These are phyloP conservation scores for Raffaelea ambrosiae DNA, from an alignment of 2,329 filamentous ascomycete genomes.

Conservation along the genomic window DNA sequence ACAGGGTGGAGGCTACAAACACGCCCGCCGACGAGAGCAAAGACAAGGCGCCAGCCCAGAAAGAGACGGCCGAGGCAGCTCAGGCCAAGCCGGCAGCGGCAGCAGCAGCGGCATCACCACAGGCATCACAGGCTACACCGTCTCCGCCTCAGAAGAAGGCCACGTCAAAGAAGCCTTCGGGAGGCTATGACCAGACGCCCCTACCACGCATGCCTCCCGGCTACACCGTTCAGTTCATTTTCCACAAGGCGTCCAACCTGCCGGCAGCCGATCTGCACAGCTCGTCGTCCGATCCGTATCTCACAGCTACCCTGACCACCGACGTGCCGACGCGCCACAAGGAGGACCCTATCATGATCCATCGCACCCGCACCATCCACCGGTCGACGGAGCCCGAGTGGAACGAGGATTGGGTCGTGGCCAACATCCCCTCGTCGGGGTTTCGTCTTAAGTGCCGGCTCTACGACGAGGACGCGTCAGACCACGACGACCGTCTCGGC, in stretches of 20 bases:
- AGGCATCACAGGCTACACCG: conserved; percentile 1
- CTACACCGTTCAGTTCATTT: conserved; percentile 77
- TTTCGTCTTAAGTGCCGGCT: conserved; percentile 79
- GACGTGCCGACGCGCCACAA: conserved; percentile 69
- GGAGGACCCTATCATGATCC: conserved; percentile 67
- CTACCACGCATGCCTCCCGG: conserved; percentile 62
- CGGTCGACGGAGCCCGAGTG: conserved; percentile 67
- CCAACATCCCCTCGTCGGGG: conserved; percentile 72
- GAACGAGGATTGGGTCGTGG: conserved; percentile 81
- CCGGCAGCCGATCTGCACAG: conserved; percentile 73
- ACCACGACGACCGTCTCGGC: conserved; percentile 80
- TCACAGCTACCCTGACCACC: conserved; percentile 67
- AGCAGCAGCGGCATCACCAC: background rate
- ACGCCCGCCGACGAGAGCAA: too few species aligned
- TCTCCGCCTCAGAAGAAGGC: too few species aligned
- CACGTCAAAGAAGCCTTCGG: conserved; percentile 9
- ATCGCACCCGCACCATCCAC: conserved; percentile 69
- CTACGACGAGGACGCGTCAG: conserved; percentile 82
- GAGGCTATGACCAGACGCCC: conserved; percentile 45
- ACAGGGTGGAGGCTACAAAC: too few species aligned
- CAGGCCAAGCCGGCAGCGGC: too few species aligned
- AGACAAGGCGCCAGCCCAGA: background rate
- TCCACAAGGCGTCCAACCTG: conserved; percentile 72
- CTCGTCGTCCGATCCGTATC: conserved; percentile 74
- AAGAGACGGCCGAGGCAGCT: too few species aligned